Evolutionary conservation across 345 rosid genomes (phyloP).

Genomic region (Psidium friedrichsthalianum): DNA sequence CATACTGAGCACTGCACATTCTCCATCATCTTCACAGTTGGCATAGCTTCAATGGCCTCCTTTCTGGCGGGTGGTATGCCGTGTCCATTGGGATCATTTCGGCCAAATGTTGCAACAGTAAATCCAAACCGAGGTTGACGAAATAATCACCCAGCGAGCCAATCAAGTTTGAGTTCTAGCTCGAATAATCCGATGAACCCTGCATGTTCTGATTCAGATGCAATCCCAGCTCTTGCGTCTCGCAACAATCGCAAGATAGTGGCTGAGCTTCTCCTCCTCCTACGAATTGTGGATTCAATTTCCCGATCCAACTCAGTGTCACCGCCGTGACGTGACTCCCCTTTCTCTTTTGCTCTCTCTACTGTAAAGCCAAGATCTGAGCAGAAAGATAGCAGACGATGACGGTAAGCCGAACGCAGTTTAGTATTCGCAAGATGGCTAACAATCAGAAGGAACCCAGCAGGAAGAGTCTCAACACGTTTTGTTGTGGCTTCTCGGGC

Average conservation of each 20-base stretch:
- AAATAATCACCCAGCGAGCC: conserved; percentile 79
- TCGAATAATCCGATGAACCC: conserved; percentile 38
- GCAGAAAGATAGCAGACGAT: no score
- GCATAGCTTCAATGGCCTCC: conserved; percentile 62
- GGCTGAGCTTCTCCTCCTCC: conserved; percentile 69
- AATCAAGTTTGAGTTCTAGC: conserved; percentile 29
- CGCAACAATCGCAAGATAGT: conserved; percentile 66
- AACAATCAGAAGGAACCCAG: no score
- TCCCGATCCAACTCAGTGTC: conserved; percentile 54
- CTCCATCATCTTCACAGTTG: conserved; percentile 32
- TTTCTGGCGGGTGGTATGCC: conserved; percentile 79
- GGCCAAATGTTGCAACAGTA: conserved; percentile 66
- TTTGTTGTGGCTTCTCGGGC: no score
- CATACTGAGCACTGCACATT: conserved; percentile 62
- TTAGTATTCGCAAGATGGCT: no score
- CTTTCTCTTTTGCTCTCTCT: no score
- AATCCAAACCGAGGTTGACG: conserved; percentile 65
- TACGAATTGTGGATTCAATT: conserved; percentile 43
- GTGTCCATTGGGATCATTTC: conserved; percentile 57
- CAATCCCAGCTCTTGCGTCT: conserved; percentile 62
- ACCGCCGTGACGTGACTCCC: conserved; percentile 19
- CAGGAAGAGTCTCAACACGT: no score
- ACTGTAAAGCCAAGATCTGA: no score
- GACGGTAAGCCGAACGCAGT: no score
- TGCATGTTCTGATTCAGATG: conserved; percentile 41